phyloP scores from a whole-genome alignment of 2,329 filamentous ascomycete species.

The Ceratocystis ficicola region DNA sequence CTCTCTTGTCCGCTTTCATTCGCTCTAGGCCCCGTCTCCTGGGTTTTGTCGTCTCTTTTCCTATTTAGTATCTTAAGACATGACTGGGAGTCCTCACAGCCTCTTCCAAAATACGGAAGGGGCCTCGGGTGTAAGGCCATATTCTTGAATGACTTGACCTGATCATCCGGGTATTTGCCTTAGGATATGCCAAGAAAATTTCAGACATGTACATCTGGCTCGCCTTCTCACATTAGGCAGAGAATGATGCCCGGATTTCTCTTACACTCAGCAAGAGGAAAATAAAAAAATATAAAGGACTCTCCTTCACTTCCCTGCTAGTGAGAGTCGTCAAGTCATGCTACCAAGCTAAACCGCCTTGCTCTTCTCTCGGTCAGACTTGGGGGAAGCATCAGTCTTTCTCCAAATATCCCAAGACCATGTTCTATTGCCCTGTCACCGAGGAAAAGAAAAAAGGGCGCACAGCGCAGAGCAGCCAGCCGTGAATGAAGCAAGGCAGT shows the following conservation, averaged over 20 bases:
- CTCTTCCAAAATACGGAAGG: neutral
- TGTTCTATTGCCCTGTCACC: neutral
- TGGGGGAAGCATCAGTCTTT: neutral
- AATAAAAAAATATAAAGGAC: neutral
- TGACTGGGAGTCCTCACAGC: neutral
- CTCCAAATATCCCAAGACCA: neutral
- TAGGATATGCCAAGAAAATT: neutral
- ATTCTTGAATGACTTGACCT: neutral
- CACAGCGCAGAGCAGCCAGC: neutral
- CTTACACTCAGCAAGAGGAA: neutral
- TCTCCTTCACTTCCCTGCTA: too few species aligned
- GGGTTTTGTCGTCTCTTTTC: neutral
- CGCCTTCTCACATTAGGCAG: neutral
- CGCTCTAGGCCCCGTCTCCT: neutral
- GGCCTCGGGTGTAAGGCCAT: neutral
- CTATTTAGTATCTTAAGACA: neutral
- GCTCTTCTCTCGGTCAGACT: neutral
- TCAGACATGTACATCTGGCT: neutral
- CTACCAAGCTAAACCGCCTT: neutral
- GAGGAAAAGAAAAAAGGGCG: neutral
- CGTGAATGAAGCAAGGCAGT: neutral
- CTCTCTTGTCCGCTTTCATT: neutral
- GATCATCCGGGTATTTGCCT: neutral
- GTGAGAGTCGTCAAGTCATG: neutral
- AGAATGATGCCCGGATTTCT: neutral